Evolutionary conservation across 768 basidiomycete genomes (phyloP).

Genomic region (Artomyces pyxidatus): DNA sequence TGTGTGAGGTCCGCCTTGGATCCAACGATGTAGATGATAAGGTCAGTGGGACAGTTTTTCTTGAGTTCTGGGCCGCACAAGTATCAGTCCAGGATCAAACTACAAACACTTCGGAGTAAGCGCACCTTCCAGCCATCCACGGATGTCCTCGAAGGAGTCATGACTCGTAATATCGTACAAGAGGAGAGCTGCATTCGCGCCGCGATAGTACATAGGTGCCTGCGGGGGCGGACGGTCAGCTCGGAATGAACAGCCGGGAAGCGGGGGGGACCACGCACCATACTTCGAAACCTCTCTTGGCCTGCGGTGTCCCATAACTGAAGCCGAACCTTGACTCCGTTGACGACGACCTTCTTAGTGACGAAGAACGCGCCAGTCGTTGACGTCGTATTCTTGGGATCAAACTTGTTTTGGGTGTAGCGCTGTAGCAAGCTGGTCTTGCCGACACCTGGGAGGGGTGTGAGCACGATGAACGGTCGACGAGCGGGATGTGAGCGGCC

Average conservation of each 20-base stretch:
- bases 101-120: no score
- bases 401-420: constrained; percentile 87
- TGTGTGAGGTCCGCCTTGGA: constrained; percentile 78
- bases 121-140: constrained; percentile 85
- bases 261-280: constrained; percentile 42
- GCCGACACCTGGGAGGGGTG: constrained; percentile 57
- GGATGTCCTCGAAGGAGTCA: constrained; percentile 82
- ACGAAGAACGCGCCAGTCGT: constrained; percentile 93
- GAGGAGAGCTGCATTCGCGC: constrained; percentile 88
- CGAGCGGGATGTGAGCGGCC: constrained; percentile 17
- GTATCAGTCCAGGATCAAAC: background rate
- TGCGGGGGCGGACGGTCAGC: constrained; percentile 21
- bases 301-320: constrained; percentile 94
- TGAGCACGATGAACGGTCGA: background rate
- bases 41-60: constrained; percentile 81
- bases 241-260: background rate
- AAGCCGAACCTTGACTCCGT: constrained; percentile 78
- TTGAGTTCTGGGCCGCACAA: constrained; percentile 55
- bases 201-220: constrained; percentile 97
- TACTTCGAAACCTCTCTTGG: constrained; percentile 86
- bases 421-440: constrained; percentile 88
- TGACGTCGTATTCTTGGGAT: constrained; percentile 80
- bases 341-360: constrained; percentile 82
- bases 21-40: constrained; percentile 93
- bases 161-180: constrained; percentile 94